Base-by-base conservation (phyloP, 169 alveolate species). In the Amoebophrya sp. region DNA sequence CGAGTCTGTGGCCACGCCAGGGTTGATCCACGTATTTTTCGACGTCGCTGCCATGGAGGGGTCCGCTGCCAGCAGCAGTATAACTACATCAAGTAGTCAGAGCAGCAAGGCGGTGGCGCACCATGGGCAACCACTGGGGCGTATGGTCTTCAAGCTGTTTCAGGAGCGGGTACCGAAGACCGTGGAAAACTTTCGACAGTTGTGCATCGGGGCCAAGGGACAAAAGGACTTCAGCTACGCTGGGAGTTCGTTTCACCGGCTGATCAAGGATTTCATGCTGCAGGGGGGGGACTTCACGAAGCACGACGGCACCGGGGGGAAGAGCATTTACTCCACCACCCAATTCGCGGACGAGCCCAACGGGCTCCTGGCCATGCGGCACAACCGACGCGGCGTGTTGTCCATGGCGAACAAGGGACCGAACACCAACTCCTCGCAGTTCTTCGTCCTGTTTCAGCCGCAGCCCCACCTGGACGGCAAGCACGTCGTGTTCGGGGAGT, bases 401-500 rank as follows among this genome's bases (percentile, higher is more conserved):
- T 97, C 99, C 38, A 98, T 98, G 99, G 99, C 99, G 88, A 98
- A 98, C 94, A 25, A 89, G 12, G 99, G 99, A 0, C 97, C 97
- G 54, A 94, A 97, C 95, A 97, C 98, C 25, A 98, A 98, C 93
- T 99, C 99, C 23, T 95, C 98, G 32, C 98, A 98, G 95, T 97
- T 98, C 95, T 97, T 97, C 93, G 96, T 98, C 83, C 96, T 98
- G 55, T 94, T 96, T 53, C 96, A 92, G n/a, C 94, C 95, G 7
- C 94, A 98, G 32, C 97, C 98, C n/a, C 95, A 97, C 96, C 96
- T 98, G 39, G 98, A 98, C 94, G 99, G 99, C 66, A 98, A 96
- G 93, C 99, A 98, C 93, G 99, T 97, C 40, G 99, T 98, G 39
- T 98, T 98, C 95, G 99, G 99, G 55, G 95, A 97, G 93, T 97